phyloP scores from a whole-genome alignment of 352 stramenopile species.

The Phytopythium sindhum region DNA sequence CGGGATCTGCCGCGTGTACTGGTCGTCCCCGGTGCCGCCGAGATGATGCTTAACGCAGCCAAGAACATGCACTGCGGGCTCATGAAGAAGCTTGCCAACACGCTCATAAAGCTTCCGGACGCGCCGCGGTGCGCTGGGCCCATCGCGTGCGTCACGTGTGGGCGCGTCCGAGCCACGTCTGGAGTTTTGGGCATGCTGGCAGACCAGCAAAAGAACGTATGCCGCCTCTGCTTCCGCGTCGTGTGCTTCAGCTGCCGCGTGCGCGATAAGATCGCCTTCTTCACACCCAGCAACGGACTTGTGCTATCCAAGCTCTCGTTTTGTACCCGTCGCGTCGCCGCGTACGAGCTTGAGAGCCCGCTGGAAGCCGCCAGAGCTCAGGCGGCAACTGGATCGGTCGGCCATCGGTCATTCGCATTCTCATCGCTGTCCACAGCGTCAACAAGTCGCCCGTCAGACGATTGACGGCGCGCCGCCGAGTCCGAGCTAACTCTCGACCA shows the following conservation, averaged over 20 bases:
- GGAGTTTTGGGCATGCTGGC: conserved; percentile 1
- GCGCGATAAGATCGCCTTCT: conserved; percentile 27
- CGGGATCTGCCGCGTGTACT: conserved; percentile 21
- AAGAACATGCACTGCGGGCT: conserved; percentile 32
- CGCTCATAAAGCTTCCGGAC: conserved; percentile 14
- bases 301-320: conserved; percentile 31
- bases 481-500: neutral
- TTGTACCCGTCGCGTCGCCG: conserved; percentile 27
- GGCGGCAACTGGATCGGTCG: neutral
- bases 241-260: conserved; percentile 30
- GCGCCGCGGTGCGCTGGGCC: neutral
- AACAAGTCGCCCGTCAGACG: neutral
- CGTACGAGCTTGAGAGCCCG: neutral
- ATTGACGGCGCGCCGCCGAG: conserved; percentile 5
- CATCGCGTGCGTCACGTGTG: conserved; percentile 9
- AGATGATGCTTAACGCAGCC: conserved; percentile 17
- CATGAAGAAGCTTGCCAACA: conserved; percentile 37
- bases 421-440: neutral
- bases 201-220: conserved; percentile 18
- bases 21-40: conserved; percentile 21
- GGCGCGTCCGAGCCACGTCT: conserved; percentile 9
- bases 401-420: neutral
- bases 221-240: conserved; percentile 26
- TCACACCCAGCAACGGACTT: conserved; percentile 23
- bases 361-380: conserved; percentile 1